Evolutionary conservation across 78 protist species (phyloP).

Genomic region (Protostelium mycophagum): DNA sequence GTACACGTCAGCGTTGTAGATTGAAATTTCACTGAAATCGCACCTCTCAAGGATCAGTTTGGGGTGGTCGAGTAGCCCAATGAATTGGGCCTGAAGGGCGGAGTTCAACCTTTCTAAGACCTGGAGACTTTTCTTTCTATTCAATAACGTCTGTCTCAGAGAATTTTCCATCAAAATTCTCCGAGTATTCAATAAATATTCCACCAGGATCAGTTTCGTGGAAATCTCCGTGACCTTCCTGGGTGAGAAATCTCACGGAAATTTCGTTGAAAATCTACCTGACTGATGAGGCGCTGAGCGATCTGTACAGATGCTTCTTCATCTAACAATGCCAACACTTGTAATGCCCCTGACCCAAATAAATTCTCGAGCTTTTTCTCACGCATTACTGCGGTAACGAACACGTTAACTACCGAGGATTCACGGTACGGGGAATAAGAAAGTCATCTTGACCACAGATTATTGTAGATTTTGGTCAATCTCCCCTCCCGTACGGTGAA

Average conservation of each 20-base stretch:
- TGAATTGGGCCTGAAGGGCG: slow-evolving; percentile 26
- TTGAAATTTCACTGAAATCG: no score
- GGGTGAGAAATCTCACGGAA: neutral
- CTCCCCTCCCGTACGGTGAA: no score
- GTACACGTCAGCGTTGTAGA: no score
- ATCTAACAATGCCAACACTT: neutral
- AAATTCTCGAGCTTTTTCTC: no score
- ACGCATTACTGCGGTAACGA: no score
- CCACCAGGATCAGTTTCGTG: slow-evolving; percentile 34
- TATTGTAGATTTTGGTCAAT: neutral
- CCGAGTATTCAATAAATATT: slow-evolving; percentile 39
- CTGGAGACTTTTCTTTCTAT: slow-evolving; percentile 35
- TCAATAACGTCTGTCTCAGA: neutral
- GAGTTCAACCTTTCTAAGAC: slow-evolving; percentile 14
- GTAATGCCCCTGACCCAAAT: neutral
- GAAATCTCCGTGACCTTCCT: slow-evolving; percentile 12
- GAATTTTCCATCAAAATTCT: neutral
- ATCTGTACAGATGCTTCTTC: neutral
- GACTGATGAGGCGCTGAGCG: neutral
- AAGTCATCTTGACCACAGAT: neutral
- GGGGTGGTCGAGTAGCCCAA: slow-evolving; percentile 13
- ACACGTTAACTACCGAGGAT: no score
- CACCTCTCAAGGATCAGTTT: slow-evolving; percentile 38
- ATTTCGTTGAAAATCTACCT: neutral
- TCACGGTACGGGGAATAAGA: no score